These are phyloP conservation scores for Dichomitus squalens DNA, from an alignment of 1,284 basidiomycete species.

Conservation along the genomic window DNA sequence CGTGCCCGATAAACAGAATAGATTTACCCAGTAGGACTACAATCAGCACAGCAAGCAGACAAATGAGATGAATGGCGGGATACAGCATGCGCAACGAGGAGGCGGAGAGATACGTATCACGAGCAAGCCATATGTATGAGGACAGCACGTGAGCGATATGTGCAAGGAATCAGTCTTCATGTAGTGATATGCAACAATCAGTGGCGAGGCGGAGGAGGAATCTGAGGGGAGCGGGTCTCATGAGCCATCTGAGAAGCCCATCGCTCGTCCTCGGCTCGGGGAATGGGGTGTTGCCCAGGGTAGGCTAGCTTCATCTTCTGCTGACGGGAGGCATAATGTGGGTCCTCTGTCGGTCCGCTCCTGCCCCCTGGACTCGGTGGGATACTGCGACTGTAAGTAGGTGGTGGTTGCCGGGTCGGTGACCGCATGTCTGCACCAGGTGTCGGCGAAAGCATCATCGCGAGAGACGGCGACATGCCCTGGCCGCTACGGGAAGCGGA, in stretches of 20 bases:
- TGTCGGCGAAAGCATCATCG: conserved; percentile 36
- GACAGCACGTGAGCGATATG: background rate
- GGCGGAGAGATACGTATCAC: conserved; percentile 2
- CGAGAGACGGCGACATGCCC: conserved; percentile 35
- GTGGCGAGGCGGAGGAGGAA: conserved; percentile 17
- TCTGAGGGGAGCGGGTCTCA: conserved; percentile 13
- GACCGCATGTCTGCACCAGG: conserved; percentile 25
- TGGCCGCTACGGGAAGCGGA: conserved; percentile 18
- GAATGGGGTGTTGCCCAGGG: conserved; percentile 1
- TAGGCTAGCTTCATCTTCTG: conserved; percentile 18
- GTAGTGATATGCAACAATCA: background rate
- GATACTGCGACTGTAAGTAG: conserved; percentile 13
- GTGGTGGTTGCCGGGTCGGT: conserved; percentile 24
- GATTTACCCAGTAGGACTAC: conserved; percentile 20
- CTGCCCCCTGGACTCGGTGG: conserved; percentile 18
- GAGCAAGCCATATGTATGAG: conserved; percentile 7
- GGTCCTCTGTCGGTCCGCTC: conserved; percentile 10
- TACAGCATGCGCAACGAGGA: conserved; percentile 19
- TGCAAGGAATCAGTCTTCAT: background rate
- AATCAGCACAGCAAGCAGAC: conserved; percentile 20
- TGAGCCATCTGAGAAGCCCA: conserved; percentile 13
- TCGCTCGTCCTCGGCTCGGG: conserved; percentile 15
- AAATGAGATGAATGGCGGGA: conserved; percentile 7
- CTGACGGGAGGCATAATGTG: conserved; percentile 5
- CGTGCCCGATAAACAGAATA: conserved; percentile 4